Percentiles rank a stretch among this genome's conserved stretches.
Conservation (phyloP, 495 filamentous ascomycete genomes). For the Tetracladium setigerum region DNA sequence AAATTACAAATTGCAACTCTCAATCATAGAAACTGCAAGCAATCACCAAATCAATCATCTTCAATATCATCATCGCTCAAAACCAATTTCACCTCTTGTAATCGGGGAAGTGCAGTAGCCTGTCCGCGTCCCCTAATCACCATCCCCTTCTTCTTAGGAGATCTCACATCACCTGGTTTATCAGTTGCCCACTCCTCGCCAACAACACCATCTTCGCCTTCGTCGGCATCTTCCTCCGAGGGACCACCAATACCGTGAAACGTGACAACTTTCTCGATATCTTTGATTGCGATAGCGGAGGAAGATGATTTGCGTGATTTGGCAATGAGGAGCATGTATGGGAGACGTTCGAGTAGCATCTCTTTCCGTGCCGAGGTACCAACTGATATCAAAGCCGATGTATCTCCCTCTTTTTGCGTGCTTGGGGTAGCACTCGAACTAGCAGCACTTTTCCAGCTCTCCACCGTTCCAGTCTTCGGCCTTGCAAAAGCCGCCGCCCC, state of each 20-base stretch:
- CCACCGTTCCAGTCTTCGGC: slow-evolving; percentile 22
- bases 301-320: slow-evolving; percentile 22
- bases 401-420: slow-evolving; percentile 7
- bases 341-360: slow-evolving; percentile 73
- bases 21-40: not conserved
- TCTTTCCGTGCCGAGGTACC: slow-evolving; percentile 61
- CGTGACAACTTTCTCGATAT: slow-evolving; percentile 62
- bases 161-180: slow-evolving; percentile 34
- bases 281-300: slow-evolving; percentile 27
- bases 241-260: slow-evolving; percentile 46
- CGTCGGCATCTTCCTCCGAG: slow-evolving; percentile 37
- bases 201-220: slow-evolving; percentile 31
- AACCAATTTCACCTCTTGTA: slow-evolving; percentile 56
- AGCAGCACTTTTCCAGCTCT: slow-evolving; percentile 30
- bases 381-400: slow-evolving; percentile 36
- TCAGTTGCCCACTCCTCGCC: slow-evolving; percentile 53
- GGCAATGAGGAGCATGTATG: slow-evolving; percentile 69
- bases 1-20: not conserved
- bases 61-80: slow-evolving; percentile 96
- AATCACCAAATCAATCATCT: slow-evolving; percentile 49
- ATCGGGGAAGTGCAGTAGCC: slow-evolving; percentile 17
- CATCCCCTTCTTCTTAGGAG: slow-evolving; percentile 16
- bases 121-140: slow-evolving; percentile 14
- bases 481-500: slow-evolving; percentile 37
- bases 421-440: slow-evolving; percentile 12